Conservation (phyloP, 2,329 filamentous ascomycete genomes). For the Berkeleyomyces rouxiae region DNA sequence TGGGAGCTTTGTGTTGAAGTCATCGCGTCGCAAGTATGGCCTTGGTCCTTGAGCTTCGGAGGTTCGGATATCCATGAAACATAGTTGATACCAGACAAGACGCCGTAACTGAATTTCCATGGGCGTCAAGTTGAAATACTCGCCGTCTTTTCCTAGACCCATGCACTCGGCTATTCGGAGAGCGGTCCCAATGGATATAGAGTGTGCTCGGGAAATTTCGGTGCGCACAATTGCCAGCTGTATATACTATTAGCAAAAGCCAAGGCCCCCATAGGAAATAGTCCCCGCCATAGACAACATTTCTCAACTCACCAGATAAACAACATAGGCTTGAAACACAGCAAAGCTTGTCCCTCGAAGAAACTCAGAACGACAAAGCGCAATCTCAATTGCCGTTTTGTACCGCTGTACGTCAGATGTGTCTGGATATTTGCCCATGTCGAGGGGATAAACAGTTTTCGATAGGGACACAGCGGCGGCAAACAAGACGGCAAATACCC, state of each 20-base stretch:
- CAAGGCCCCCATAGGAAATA: not conserved
- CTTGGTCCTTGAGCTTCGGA: constrained; percentile 59
- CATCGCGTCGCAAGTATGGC: constrained; percentile 53
- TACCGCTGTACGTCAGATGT: constrained; percentile 41
- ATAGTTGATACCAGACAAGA: constrained; percentile 62
- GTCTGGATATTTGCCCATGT: not conserved
- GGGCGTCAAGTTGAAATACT: constrained; percentile 46
- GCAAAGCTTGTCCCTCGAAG: constrained; percentile 51
- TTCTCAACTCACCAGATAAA: constrained; percentile 48
- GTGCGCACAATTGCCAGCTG: constrained; percentile 55
- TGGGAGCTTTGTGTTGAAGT: constrained; percentile 59
- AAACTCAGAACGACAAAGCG: constrained; percentile 53
- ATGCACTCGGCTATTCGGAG: constrained; percentile 63
- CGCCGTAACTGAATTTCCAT: constrained; percentile 56
- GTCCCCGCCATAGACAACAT: not conserved
- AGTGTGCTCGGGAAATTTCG: constrained; percentile 58
- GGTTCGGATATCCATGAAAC: constrained; percentile 58
- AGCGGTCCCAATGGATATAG: constrained; percentile 52
- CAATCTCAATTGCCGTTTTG: constrained; percentile 48
- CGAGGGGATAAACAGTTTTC: constrained; percentile 36
- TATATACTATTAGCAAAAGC: constrained; percentile 15
- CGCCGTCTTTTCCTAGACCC: constrained; percentile 56
- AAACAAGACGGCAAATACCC: constrained; percentile 54
- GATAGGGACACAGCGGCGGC: constrained; percentile 51
- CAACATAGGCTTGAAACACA: constrained; percentile 59